A percentile compares a stretch with the other conserved stretches of the same genome.
Conservation (phyloP, 305 asterid genomes). For the Fraxinus sp. region DNA sequence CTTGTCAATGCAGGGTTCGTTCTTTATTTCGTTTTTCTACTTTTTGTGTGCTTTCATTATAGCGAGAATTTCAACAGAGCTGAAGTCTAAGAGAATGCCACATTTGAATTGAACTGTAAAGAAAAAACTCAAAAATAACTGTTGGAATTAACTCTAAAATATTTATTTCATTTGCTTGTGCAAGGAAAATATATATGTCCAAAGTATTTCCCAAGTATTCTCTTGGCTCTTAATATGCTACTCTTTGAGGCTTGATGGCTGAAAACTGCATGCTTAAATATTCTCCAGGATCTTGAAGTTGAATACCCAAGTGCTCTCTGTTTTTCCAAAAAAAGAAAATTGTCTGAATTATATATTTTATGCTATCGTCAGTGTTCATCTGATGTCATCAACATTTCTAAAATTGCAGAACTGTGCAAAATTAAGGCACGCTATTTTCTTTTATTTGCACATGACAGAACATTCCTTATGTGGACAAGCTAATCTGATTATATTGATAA, state of each 20-base stretch:
- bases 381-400: neutral
- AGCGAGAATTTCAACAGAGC: neutral
- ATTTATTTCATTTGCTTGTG: slow-evolving; percentile 18
- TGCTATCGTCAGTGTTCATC: neutral
- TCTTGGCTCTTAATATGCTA: neutral
- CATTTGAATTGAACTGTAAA: neutral
- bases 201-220: neutral
- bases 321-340: neutral
- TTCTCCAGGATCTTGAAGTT: neutral
- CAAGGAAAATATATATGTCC: neutral
- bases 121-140: neutral
- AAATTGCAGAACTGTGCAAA: neutral
- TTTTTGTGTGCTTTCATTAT: neutral
- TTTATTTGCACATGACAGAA: neutral
- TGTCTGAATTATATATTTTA: neutral
- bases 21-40: neutral
- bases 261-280: neutral
- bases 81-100: slow-evolving; percentile 36
- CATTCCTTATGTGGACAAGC: neutral
- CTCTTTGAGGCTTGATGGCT: neutral
- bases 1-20: neutral
- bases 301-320: neutral
- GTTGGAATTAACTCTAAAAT: neutral
- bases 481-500: neutral
- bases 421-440: neutral